Conservation (phyloP, 2,329 filamentous ascomycete genomes). For the Alternaria viburni region DNA sequence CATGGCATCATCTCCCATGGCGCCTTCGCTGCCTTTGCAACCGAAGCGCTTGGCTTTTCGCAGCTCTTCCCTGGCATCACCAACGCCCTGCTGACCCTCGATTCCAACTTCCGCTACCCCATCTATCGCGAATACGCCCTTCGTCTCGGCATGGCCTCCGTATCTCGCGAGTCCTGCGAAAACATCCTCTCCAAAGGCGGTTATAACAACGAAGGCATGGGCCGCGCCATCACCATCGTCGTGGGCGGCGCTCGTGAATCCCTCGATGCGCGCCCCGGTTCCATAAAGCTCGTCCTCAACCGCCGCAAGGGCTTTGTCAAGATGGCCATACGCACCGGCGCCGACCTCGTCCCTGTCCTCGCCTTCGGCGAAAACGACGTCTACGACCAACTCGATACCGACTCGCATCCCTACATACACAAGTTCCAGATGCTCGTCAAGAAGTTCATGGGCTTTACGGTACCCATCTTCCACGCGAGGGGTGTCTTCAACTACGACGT, state of each 20-base stretch:
- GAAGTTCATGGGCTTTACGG: conserved; percentile 86
- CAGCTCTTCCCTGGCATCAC: conserved; percentile 93
- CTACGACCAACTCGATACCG: conserved; percentile 85
- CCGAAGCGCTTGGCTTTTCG: conserved; percentile 85
- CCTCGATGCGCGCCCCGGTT: conserved; percentile 82
- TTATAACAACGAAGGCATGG: conserved; percentile 79
- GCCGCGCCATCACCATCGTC: conserved; percentile 95
- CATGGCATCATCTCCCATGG: conserved; percentile 97
- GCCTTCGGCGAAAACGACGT: conserved; percentile 95
- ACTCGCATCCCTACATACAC: conserved; percentile 79
- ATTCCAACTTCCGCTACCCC: conserved; percentile 92
- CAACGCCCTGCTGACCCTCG: conserved; percentile 91
- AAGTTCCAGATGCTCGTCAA: conserved; percentile 83
- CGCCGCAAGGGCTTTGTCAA: conserved; percentile 93
- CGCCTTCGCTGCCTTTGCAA: conserved; percentile 90
- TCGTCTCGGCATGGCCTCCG: conserved; percentile 83
- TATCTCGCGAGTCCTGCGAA: conserved; percentile 89
- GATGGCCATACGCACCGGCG: conserved; percentile 88
- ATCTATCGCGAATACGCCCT: conserved; percentile 95
- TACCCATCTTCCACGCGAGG: conserved; percentile 86
- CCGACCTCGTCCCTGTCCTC: conserved; percentile 89
- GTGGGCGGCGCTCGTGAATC: conserved; percentile 92
- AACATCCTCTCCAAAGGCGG: conserved; percentile 85
- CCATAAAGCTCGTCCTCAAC: conserved; percentile 77
- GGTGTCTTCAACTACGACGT: conserved; percentile 98